Base-by-base conservation (phyloP, 495 filamentous ascomycete species). In the Penicillium manginii region DNA sequence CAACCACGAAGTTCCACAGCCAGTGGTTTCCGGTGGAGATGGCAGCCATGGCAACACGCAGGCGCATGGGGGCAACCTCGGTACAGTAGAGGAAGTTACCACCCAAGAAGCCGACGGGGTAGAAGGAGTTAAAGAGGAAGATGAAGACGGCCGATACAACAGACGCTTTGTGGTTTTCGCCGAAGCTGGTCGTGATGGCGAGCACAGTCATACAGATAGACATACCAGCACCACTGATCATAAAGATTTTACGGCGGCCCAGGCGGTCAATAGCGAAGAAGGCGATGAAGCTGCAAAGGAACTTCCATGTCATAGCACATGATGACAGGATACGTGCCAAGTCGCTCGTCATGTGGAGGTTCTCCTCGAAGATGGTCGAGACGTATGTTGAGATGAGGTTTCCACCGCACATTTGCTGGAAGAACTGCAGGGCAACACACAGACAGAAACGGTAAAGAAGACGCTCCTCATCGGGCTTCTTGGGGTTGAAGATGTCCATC, bases 71-170 rank as follows among this genome's bases (percentile, higher is more conserved):
- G 1, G 79, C 78, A 43, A 87, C 76, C 62, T 87, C 84, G 10
- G 84, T 78, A 33, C 77, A 78, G 70, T 85, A 85, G 14, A 85
- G 66, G 68, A 84, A 87, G 54, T 83, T 83, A 31, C 76, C 79
- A 29, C 83, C 83, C 8, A 84, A 68, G 73, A 83, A 87, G 5
- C 83, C 84, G 56, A 82, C 71, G 3, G 83, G 81, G 64, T 84
- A 83, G 75, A 86, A 87, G 40, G 73, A 69, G 66, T 84, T 84
- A 73, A 85, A 87, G 23, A 87, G 69, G 70, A 84, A 84, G 50
- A 87, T 77, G 63, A 84, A 85, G 21, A 79, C 75, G 1, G 78
- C 81, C 1, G 81, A 76, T 2, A 69, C 74, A 42, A 83, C 63
- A 17, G 68, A 69, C 23, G 70, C 61, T n/a, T 48, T 21, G 45